Evolutionary conservation across 1,284 basidiomycete species (phyloP), one percentile per base, ranked within the genome.

Genomic region (Marasmius oreades): DNA sequence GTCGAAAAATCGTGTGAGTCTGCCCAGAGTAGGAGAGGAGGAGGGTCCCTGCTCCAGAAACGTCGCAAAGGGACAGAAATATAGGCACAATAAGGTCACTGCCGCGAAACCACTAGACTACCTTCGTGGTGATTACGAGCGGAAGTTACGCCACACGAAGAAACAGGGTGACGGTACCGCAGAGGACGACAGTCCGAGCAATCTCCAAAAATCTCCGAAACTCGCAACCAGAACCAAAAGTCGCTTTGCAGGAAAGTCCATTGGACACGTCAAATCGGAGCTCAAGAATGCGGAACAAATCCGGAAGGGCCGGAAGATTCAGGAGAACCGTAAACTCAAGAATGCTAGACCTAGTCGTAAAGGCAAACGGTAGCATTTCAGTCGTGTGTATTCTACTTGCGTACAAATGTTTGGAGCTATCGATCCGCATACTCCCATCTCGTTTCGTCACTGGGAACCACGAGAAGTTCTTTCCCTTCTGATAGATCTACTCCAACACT

Each of bases 201-300:
- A 20, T 60, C 33, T 61, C 61, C 60, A 47, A 45, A 63, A 60
- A 59, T 64, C 57, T 47, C 62, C 59, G 23, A 69, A 68, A 55
- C 69, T 68, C 60, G 68, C 68, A 48, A 73, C 72, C 59, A 62
- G 62, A 43, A 63, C 69, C 53, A 71, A 69, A 56, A 73, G 73
- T 56, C 77, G 85, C 52, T 77, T 77, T 62, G 78, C 77, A 37
- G 81, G 80, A n/a, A 90, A 87, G 69, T 68, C 82, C 1, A 66
- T 82, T 51, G 79, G 77, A 5, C 79, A 75, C 52, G 82, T 90
- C 64, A 92, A 85, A 71, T 88, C 70, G 53, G 92, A 94, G 70
- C 81, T 94, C 67, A 93, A 91, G 75, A 88, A 82, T 0, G 85
- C 84, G 36, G 90, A 92, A 52, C 89, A 94, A 67, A 94, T 96